Evolutionary conservation across 73 alveolate species (phyloP).

Genomic region (Paramecium caudatum): DNA sequence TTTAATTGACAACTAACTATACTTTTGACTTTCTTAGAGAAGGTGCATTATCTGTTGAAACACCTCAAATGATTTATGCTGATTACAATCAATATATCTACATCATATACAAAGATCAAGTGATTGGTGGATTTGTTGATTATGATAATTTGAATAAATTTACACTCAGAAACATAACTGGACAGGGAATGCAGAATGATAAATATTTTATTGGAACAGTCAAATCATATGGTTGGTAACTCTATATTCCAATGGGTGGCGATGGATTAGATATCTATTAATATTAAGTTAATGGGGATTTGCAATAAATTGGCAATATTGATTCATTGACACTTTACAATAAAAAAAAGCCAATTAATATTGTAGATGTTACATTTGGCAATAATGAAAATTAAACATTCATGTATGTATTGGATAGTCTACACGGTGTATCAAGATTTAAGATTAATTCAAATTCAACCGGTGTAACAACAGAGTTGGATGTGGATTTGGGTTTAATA

Average conservation of each 20-base stretch:
- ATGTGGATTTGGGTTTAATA: background rate
- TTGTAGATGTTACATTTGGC: slow-evolving; percentile 52
- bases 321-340: background rate
- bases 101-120: background rate
- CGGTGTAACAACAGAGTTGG: background rate
- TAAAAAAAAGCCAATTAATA: background rate
- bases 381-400: background rate
- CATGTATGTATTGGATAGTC: background rate
- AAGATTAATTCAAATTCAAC: background rate
- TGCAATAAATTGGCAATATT: background rate
- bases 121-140: slow-evolving; percentile 24
- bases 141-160: slow-evolving; percentile 15
- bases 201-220: slow-evolving; percentile 7
- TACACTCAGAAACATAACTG: background rate
- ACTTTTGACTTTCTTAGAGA: background rate
- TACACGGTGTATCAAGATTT: slow-evolving; percentile 5
- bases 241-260: slow-evolving; percentile 17
- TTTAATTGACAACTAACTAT: background rate
- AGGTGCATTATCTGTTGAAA: background rate
- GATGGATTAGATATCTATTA: slow-evolving; percentile 55
- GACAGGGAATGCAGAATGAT: background rate
- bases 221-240: background rate
- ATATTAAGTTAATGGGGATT: slow-evolving; percentile 3
- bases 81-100: background rate
- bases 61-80: slow-evolving; percentile 44